These are phyloP conservation scores for Bipolaris gigantea DNA, from an alignment of 2,329 filamentous ascomycete species.

Conservation along the genomic window DNA sequence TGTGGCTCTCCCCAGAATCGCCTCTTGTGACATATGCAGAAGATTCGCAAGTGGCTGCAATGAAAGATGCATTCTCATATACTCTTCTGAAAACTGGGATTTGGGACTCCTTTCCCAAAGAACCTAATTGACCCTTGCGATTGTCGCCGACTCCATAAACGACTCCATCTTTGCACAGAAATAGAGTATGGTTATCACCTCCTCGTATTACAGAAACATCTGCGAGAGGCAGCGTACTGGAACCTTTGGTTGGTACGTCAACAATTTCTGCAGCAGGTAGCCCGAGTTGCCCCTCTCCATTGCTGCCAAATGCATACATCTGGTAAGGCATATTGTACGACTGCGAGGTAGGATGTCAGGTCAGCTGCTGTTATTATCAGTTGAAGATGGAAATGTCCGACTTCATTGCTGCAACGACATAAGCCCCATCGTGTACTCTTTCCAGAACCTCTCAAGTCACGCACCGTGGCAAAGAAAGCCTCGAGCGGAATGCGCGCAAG, in stretches of 20 bases:
- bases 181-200: constrained; percentile 85
- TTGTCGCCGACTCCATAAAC: constrained; percentile 70
- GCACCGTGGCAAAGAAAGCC: not conserved
- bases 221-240: constrained; percentile 2
- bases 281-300: constrained; percentile 57
- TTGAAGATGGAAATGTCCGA: not conserved
- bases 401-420: not conserved
- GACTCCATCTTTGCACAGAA: constrained; percentile 62
- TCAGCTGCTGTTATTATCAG: not conserved
- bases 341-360: not conserved
- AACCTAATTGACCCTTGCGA: constrained; percentile 50
- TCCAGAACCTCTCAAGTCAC: not conserved
- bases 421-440: not conserved
- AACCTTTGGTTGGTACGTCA: constrained; percentile 18
- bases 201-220: constrained; percentile 51
- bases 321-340: constrained; percentile 18
- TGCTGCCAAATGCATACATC: constrained; percentile 56
- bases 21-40: constrained; percentile 25
- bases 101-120: not conserved
- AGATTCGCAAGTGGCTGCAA: constrained; percentile 32
- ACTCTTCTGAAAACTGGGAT: not conserved
- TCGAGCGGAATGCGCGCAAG: not conserved
- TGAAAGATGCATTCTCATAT: constrained; percentile 4
- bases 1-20: not conserved
- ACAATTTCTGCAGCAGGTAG: constrained; percentile 50